phyloP scores from a whole-genome alignment of 1,284 basidiomycete species.

The Mycena sp. region DNA sequence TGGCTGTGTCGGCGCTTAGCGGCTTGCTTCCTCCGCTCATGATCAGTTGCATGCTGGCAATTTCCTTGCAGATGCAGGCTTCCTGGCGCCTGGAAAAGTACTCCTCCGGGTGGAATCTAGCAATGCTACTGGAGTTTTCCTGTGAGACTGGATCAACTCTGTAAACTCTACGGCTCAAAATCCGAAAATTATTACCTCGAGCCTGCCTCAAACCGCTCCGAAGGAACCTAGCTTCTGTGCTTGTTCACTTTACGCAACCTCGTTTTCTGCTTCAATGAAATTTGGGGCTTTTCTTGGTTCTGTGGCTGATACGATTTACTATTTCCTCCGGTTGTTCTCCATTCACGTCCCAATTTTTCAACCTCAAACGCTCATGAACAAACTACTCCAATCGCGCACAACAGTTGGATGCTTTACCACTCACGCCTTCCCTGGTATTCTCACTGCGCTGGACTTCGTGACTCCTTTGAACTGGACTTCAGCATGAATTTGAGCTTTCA shows the following conservation, averaged over 20 bases:
- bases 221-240: conserved; percentile 1
- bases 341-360: background rate
- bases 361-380: background rate
- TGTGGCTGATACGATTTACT: background rate
- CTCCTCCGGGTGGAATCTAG: too few species aligned
- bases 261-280: background rate
- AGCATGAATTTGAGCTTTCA: background rate
- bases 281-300: background rate
- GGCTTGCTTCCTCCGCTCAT: too few species aligned
- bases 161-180: background rate
- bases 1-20: too few species aligned
- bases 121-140: background rate
- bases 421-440: background rate
- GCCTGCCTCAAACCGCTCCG: background rate
- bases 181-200: background rate
- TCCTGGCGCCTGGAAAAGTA: background rate
- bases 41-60: background rate
- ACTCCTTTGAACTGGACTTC: background rate
- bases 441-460: background rate
- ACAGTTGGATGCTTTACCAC: background rate
- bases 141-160: background rate
- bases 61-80: too few species aligned
- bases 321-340: background rate
- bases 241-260: background rate
- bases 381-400: background rate